Evolutionary conservation across 2,329 filamentous ascomycete genomes (phyloP).

Genomic region (Pseudocercospora fijiensis): DNA sequence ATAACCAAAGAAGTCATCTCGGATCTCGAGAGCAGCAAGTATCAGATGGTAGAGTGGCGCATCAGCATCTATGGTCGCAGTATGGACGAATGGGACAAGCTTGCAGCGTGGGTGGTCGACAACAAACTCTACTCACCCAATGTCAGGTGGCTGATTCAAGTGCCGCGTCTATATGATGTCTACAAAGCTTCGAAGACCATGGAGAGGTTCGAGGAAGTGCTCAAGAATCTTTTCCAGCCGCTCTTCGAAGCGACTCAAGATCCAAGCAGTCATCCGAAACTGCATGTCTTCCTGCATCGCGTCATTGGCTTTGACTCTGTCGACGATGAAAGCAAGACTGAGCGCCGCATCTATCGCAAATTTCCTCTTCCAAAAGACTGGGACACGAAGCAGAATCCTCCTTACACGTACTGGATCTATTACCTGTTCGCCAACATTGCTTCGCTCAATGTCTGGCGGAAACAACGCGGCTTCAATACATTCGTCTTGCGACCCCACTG

Average conservation of each 20-base stretch:
- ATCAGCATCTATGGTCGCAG: constrained; percentile 95
- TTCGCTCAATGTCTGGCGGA: constrained; percentile 88
- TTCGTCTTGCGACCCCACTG: constrained; percentile 91
- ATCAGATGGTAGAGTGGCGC: constrained; percentile 99
- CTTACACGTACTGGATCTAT: constrained; percentile 99
- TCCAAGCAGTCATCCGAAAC: constrained; percentile 81
- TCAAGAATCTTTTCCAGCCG: constrained; percentile 88
- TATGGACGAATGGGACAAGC: constrained; percentile 94
- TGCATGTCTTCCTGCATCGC: constrained; percentile 90
- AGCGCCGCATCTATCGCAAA: constrained; percentile 90
- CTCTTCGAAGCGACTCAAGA: constrained; percentile 92
- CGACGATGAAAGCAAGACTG: constrained; percentile 95
- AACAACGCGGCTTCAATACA: constrained; percentile 90
- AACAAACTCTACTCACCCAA: constrained; percentile 98
- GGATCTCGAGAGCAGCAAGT: constrained; percentile 97
- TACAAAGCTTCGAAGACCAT: constrained; percentile 88
- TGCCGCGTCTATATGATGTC: constrained; percentile 90
- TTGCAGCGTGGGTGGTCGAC: constrained; percentile 95
- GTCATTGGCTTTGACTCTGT: constrained; percentile 98
- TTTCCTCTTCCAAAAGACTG: constrained; percentile 88
- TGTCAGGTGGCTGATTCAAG: constrained; percentile 93
- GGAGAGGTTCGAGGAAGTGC: constrained; percentile 84
- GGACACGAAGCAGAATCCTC: constrained; percentile 91
- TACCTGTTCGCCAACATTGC: constrained; percentile 93
- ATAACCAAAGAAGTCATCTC: constrained; percentile 98